A percentile compares a stretch with the other conserved stretches of the same genome.
phyloP scores from a whole-genome alignment of 495 filamentous ascomycete species.

The Lophiotrema nucula region DNA sequence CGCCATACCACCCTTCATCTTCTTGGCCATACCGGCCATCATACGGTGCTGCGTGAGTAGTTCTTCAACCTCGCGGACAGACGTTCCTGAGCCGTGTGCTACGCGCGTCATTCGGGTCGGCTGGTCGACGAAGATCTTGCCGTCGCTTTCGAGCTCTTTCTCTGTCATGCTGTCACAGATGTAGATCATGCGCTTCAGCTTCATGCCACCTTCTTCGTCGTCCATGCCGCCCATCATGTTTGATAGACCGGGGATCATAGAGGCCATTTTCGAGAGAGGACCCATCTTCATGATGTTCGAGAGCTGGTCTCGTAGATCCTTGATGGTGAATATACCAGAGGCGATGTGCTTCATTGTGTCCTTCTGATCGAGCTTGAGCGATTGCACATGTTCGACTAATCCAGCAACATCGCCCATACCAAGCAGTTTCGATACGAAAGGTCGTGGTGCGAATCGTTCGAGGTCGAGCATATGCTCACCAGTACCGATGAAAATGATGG shows the following conservation, averaged over 20 bases:
- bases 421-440: constrained; percentile 86
- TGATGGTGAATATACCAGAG: constrained; percentile 92
- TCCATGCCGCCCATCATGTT: constrained; percentile 93
- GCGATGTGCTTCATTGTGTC: constrained; percentile 98
- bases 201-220: constrained; percentile 88
- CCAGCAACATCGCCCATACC: constrained; percentile 98
- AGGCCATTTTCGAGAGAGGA: constrained; percentile 92
- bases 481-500: constrained; percentile 96
- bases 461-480: constrained; percentile 96
- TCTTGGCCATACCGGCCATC: constrained; percentile 99
- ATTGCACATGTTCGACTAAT: constrained; percentile 94
- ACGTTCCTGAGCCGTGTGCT: constrained; percentile 83
- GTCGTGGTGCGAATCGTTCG: constrained; percentile 85
- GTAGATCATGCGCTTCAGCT: constrained; percentile 97
- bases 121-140: constrained; percentile 88
- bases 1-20: constrained; percentile 93
- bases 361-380: constrained; percentile 94
- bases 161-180: constrained; percentile 98
- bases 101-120: constrained; percentile 93
- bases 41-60: constrained; percentile 95
- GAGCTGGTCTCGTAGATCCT: constrained; percentile 92
- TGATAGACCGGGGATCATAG: constrained; percentile 95
- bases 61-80: constrained; percentile 93
- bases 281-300: constrained; percentile 99
- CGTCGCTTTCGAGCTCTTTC: constrained; percentile 91